These are phyloP conservation scores for Pythium sukuiense DNA, from an alignment of 352 stramenopile species.

Conservation along the genomic window DNA sequence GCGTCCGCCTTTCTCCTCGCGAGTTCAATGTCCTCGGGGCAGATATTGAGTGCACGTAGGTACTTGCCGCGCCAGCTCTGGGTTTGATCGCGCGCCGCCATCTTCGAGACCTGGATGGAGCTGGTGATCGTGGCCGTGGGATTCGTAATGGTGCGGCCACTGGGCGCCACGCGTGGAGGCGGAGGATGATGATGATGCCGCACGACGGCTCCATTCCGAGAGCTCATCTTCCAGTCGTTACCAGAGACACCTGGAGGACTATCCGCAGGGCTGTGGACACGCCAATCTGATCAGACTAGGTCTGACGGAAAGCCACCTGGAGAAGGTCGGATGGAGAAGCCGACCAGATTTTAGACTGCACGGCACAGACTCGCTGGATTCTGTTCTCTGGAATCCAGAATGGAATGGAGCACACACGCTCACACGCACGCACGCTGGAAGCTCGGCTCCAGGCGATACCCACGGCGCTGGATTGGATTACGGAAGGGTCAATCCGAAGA, in stretches of 20 bases:
- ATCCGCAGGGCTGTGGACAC: constrained; percentile 2
- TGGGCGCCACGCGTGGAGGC: constrained; percentile 2
- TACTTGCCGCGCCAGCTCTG: constrained; percentile 82
- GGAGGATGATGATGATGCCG: constrained; percentile 2
- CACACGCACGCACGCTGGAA: not conserved
- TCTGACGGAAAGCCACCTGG: not conserved
- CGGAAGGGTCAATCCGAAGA: not conserved
- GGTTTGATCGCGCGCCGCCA: constrained; percentile 12
- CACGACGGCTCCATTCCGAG: not conserved
- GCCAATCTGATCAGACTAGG: constrained; percentile 1
- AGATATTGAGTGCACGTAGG: constrained; percentile 75
- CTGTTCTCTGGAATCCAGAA: not conserved
- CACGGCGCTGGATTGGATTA: not conserved
- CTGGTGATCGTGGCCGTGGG: not conserved
- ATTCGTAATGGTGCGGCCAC: constrained; percentile 10
- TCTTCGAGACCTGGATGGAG: constrained; percentile 9
- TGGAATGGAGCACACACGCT: not conserved
- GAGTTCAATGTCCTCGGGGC: constrained; percentile 40
- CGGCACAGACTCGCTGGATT: not conserved
- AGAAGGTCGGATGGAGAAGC: constrained; percentile 1
- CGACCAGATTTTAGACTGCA: not conserved
- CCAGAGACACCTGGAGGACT: not conserved
- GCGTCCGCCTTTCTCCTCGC: constrained; percentile 21
- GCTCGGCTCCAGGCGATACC: not conserved
- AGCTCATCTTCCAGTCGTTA: constrained; percentile 7